These are phyloP conservation scores for Collariella sp. DNA, from an alignment of 495 filamentous ascomycete genomes.

Conservation along the genomic window DNA sequence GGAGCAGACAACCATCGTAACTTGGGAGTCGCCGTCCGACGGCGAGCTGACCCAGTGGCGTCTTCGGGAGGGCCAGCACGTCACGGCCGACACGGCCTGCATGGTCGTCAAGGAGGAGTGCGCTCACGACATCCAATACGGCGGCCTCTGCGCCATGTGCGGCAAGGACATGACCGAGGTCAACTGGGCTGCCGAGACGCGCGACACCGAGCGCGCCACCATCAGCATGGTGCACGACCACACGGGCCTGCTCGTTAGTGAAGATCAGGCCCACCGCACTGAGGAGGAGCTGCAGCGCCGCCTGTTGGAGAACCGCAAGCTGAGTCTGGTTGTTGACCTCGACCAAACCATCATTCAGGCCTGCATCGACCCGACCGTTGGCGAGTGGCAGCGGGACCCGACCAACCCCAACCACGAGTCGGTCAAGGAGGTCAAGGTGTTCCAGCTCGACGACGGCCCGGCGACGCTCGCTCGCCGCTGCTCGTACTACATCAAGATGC, in stretches of 20 bases:
- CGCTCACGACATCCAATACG: constrained; percentile 81
- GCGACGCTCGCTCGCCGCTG: constrained; percentile 53
- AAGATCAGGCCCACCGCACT: constrained; percentile 63
- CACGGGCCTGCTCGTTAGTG: constrained; percentile 64
- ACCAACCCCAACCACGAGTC: constrained; percentile 85
- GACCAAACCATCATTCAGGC: constrained; percentile 99
- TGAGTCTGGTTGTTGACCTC: constrained; percentile 92
- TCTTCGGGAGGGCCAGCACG: constrained; percentile 60
- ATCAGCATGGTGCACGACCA: constrained; percentile 94
- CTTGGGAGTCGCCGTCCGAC: constrained; percentile 75
- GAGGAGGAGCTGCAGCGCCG: constrained; percentile 82
- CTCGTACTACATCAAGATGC: constrained; percentile 98
- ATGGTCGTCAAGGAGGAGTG: constrained; percentile 85
- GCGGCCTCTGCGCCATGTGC: constrained; percentile 81
- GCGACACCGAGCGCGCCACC: constrained; percentile 67
- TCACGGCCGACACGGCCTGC: constrained; percentile 50
- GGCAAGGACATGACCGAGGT: constrained; percentile 91
- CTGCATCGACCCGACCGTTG: constrained; percentile 91
- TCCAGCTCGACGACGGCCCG: constrained; percentile 84
- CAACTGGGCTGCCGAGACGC: constrained; percentile 42
- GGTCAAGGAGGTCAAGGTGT: constrained; percentile 75
- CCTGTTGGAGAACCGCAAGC: constrained; percentile 65
- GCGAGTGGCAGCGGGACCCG: constrained; percentile 85
- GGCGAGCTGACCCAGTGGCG: constrained; percentile 70
- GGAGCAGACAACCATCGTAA: constrained; percentile 56